Evolutionary conservation across 768 basidiomycete species (phyloP).

Genomic region (Boletus bicolor): DNA sequence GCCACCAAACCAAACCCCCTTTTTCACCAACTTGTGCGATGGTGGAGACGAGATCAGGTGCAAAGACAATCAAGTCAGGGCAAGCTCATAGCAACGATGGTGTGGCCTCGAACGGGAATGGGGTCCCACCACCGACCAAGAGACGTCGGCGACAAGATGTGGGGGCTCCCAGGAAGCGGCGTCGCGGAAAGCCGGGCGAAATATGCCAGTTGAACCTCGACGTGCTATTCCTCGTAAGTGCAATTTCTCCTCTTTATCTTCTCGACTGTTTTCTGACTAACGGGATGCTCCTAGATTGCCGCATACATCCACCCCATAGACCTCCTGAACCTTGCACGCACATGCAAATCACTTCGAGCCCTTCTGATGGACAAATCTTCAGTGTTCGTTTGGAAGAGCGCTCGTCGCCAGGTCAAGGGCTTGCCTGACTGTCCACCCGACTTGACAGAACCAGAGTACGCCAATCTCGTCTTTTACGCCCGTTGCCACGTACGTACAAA

Average conservation of each 20-base stretch:
- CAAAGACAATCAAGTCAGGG: background rate
- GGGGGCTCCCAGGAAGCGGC: background rate
- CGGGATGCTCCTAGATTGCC: slow-evolving; percentile 33
- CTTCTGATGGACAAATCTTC: slow-evolving; percentile 33
- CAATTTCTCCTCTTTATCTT: background rate
- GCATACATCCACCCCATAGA: slow-evolving; percentile 35
- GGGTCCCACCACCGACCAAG: background rate
- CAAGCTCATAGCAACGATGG: too few species aligned
- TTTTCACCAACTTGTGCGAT: background rate
- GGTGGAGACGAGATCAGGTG: background rate
- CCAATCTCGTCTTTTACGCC: slow-evolving; percentile 37
- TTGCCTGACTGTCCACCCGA: slow-evolving; percentile 45
- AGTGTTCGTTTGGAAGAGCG: slow-evolving; percentile 24
- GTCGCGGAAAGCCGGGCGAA: background rate
- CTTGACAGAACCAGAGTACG: slow-evolving; percentile 43
- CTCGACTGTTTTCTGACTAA: background rate
- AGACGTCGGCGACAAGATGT: too few species aligned
- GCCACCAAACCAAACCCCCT: background rate
- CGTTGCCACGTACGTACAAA: slow-evolving; percentile 21
- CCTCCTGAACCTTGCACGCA: slow-evolving; percentile 34
- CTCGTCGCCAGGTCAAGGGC: slow-evolving; percentile 32
- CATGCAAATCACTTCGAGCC: slow-evolving; percentile 35
- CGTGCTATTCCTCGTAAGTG: slow-evolving; percentile 18
- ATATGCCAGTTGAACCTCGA: slow-evolving; percentile 15
- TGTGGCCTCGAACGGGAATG: background rate